phyloP scores from a whole-genome alignment of 768 basidiomycete species.

The Boletus coccyginus region DNA sequence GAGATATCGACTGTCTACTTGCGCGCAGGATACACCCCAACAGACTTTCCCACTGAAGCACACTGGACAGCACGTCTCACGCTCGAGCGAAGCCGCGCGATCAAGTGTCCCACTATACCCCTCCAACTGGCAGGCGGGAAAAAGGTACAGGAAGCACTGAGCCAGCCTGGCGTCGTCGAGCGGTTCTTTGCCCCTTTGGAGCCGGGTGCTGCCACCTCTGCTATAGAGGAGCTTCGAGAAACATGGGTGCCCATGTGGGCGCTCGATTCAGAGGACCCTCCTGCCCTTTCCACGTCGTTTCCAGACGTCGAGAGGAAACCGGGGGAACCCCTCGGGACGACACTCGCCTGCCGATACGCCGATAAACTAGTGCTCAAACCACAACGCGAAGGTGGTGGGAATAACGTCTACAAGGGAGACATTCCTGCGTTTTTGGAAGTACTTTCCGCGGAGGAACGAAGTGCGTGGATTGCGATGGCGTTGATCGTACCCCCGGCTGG shows the following conservation, averaged over 20 bases:
- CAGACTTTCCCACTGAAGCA: constrained; percentile 64
- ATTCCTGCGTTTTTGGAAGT: constrained; percentile 75
- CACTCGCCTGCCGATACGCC: constrained; percentile 31
- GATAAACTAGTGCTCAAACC: constrained; percentile 84
- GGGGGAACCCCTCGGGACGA: constrained; percentile 21
- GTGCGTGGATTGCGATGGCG: constrained; percentile 96
- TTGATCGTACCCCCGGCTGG: constrained; percentile 78
- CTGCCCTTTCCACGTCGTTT: neutral
- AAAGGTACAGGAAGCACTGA: constrained; percentile 90
- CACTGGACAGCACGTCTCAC: constrained; percentile 74
- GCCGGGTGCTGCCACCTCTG: constrained; percentile 20
- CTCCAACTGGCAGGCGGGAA: constrained; percentile 96
- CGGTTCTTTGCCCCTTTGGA: constrained; percentile 53
- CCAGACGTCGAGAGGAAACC: neutral
- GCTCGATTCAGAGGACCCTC: constrained; percentile 37
- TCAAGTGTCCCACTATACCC: constrained; percentile 89
- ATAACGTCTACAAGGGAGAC: constrained; percentile 85
- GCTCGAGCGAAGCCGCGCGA: constrained; percentile 79
- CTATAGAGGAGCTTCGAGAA: constrained; percentile 51
- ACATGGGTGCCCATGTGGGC: constrained; percentile 93
- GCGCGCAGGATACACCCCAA: constrained; percentile 84
- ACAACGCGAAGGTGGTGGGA: constrained; percentile 97
- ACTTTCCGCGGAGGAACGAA: constrained; percentile 57
- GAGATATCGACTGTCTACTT: constrained; percentile 92
- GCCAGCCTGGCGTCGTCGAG: constrained; percentile 70